These are phyloP conservation scores for Solanum piurae DNA, from an alignment of 257 asterid species.

Conservation along the genomic window DNA sequence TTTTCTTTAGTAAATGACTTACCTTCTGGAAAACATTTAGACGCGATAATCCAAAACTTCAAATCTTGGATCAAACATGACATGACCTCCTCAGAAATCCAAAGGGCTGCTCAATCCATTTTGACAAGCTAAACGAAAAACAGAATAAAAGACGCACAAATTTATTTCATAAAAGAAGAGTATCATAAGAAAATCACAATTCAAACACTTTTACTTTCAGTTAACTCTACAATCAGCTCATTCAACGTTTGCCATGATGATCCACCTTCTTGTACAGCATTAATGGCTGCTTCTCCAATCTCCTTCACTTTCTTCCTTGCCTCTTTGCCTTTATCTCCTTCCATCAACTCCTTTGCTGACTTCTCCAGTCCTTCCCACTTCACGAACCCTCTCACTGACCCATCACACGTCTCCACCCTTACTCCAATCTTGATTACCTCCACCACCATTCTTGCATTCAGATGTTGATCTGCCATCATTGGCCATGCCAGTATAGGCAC, in stretches of 20 bases:
- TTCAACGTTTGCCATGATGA: slow-evolving; percentile 38
- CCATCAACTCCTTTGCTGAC: slow-evolving; percentile 43
- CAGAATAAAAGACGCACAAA: no score
- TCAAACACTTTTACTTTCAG: not conserved
- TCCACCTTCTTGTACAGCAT: slow-evolving; percentile 44
- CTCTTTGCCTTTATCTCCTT: slow-evolving; percentile 33
- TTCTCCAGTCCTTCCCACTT: slow-evolving; percentile 29
- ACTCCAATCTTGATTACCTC: slow-evolving; percentile 55
- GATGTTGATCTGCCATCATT: slow-evolving; percentile 65
- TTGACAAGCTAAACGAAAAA: no score
- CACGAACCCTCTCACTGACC: slow-evolving; percentile 44
- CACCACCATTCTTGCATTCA: slow-evolving; percentile 50
- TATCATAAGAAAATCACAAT: not conserved
- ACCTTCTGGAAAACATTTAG: no score
- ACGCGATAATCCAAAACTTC: not conserved
- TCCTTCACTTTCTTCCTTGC: slow-evolving; percentile 28
- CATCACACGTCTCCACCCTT: slow-evolving; percentile 26
- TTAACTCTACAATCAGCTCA: not conserved
- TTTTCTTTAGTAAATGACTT: no score
- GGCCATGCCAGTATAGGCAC: slow-evolving; percentile 82
- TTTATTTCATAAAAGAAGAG: no score
- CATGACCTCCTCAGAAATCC: no score
- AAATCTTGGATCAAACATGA: not conserved
- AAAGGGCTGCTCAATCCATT: no score
- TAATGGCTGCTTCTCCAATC: slow-evolving; percentile 27